A percentile compares a stretch with the other conserved stretches of the same genome.
phyloP scores from a whole-genome alignment of 495 filamentous ascomycete species.

The Elaphomyces granulatus region DNA sequence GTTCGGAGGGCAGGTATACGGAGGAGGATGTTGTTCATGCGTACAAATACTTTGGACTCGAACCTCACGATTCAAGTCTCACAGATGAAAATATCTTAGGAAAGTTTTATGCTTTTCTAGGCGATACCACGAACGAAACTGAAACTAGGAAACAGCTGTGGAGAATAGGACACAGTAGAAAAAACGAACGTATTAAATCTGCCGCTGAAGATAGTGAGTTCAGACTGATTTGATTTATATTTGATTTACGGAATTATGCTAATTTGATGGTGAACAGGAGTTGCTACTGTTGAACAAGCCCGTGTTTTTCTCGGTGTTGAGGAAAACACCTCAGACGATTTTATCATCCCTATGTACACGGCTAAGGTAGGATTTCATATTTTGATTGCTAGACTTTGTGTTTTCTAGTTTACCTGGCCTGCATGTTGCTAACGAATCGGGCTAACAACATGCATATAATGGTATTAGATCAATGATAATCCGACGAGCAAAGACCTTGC shows the following conservation, averaged over 20 bases:
- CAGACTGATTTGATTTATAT: neutral
- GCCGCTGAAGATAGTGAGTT: slow-evolving; percentile 40
- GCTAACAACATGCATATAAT: too few species aligned
- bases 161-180: slow-evolving; percentile 38
- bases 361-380: slow-evolving; percentile 44
- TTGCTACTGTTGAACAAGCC: slow-evolving; percentile 49
- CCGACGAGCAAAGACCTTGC: slow-evolving; percentile 33
- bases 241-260: neutral
- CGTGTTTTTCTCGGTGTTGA: slow-evolving; percentile 41
- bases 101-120: slow-evolving; percentile 39
- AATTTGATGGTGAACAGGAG: slow-evolving; percentile 16
- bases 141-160: slow-evolving; percentile 39
- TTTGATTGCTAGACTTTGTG: too few species aligned
- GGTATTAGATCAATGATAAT: slow-evolving; percentile 35
- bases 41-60: slow-evolving; percentile 39
- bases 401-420: slow-evolving; percentile 1
- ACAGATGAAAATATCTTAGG: slow-evolving; percentile 44
- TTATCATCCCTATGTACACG: slow-evolving; percentile 42
- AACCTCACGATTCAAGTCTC: slow-evolving; percentile 19
- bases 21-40: slow-evolving; percentile 41
- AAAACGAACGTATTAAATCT: slow-evolving; percentile 38
- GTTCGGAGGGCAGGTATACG: slow-evolving; percentile 29
- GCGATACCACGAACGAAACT: slow-evolving; percentile 32
- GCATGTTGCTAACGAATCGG: neutral
- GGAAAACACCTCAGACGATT: slow-evolving; percentile 40